These are phyloP conservation scores for Pseudogymnoascus destructans DNA, from an alignment of 2,329 filamentous ascomycete genomes.

Conservation along the genomic window DNA sequence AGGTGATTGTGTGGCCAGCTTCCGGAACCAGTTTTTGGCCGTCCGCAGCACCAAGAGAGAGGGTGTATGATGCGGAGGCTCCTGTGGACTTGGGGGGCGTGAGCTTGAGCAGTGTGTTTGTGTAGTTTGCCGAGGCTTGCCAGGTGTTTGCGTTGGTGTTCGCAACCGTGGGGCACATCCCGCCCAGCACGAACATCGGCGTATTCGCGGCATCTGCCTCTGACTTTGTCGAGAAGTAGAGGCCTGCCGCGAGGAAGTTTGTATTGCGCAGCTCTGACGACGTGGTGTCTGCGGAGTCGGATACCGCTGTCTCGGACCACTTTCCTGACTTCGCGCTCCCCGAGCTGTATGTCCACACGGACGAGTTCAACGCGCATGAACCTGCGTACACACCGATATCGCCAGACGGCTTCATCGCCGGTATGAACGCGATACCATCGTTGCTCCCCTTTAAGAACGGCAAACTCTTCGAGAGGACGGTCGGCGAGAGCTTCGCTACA, in stretches of 20 bases:
- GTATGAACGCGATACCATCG: conserved; percentile 46
- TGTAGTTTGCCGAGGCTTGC: conserved; percentile 62
- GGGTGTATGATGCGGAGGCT: conserved; percentile 27
- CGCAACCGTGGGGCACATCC: conserved; percentile 63
- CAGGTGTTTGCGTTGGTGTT: conserved; percentile 37
- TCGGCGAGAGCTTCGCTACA: conserved; percentile 33
- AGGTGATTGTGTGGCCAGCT: conserved; percentile 76
- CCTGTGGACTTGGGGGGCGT: conserved; percentile 33
- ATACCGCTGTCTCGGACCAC: conserved; percentile 41
- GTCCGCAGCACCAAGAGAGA: conserved; percentile 33
- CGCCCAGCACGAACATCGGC: conserved; percentile 50
- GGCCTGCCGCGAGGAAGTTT: conserved; percentile 42
- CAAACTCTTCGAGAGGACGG: conserved; percentile 38
- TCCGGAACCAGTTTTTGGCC: conserved; percentile 61
- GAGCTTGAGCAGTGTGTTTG: conserved; percentile 64
- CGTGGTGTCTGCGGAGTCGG: conserved; percentile 25
- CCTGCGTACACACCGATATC: conserved; percentile 64
- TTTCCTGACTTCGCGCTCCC: conserved; percentile 31
- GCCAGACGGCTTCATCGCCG: conserved; percentile 53
- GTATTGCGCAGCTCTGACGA: conserved; percentile 30
- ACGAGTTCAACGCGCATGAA: conserved; percentile 46
- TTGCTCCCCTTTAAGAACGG: conserved; percentile 46
- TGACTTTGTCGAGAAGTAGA: conserved; percentile 23
- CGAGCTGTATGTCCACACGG: conserved; percentile 55
- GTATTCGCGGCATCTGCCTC: conserved; percentile 21